These are phyloP conservation scores for Hypoxylon sp. DNA, from an alignment of 2,329 filamentous ascomycete species.

Conservation along the genomic window DNA sequence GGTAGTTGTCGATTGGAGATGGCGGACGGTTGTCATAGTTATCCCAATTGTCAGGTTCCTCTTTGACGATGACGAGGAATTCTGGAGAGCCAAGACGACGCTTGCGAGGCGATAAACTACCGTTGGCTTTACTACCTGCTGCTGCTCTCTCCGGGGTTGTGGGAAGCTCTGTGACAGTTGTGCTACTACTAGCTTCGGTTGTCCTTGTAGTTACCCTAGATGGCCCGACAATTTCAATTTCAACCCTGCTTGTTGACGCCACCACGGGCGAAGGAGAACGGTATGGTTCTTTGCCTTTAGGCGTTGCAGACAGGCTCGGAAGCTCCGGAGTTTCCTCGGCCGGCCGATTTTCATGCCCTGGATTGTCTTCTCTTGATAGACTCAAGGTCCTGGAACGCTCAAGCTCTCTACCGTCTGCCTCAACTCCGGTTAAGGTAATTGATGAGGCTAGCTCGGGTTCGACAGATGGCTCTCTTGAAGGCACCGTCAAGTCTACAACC, in stretches of 20 bases:
- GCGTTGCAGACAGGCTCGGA: slow-evolving; percentile 4
- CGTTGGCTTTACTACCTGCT: background rate
- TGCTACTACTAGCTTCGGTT: slow-evolving; percentile 5
- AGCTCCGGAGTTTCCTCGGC: slow-evolving; percentile 7
- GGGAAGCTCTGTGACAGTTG: background rate
- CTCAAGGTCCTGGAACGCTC: slow-evolving; percentile 15
- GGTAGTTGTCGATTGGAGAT: slow-evolving; percentile 16
- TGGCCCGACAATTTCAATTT: background rate
- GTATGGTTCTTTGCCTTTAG: slow-evolving; percentile 19
- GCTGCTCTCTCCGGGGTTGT: slow-evolving; percentile 11
- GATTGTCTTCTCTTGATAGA: slow-evolving; percentile 5
- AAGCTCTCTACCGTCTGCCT: background rate
- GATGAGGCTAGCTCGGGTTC: background rate
- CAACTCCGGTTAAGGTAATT: background rate
- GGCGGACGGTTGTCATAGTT: slow-evolving; percentile 4
- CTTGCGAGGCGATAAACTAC: slow-evolving; percentile 4
- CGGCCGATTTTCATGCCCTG: background rate
- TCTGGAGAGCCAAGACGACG: slow-evolving; percentile 10
- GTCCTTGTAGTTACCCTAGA: slow-evolving; percentile 1
- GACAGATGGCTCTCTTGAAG: slow-evolving; percentile 11
- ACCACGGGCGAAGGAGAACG: slow-evolving; percentile 1
- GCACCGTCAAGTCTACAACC: slow-evolving; percentile 23
- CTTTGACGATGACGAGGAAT: slow-evolving; percentile 9
- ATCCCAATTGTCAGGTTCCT: slow-evolving; percentile 10
- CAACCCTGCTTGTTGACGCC: background rate